Conservation (phyloP, 176 grass and related monocot genomes). For the Carex pumila region DNA sequence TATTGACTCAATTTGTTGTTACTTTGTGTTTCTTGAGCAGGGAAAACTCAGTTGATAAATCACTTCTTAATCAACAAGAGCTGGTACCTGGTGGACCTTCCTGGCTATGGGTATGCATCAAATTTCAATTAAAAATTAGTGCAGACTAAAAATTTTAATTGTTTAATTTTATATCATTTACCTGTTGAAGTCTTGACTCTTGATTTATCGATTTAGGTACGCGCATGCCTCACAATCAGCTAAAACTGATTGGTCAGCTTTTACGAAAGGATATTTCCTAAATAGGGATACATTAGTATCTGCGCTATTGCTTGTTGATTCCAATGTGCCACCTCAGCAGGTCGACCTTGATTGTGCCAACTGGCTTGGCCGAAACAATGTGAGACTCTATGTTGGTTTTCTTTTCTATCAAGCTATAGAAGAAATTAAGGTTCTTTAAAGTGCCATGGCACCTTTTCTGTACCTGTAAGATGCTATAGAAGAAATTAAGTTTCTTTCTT, state of each 20-base stretch:
- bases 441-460: too few relatives aligned
- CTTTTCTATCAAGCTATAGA: neutral
- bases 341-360: slow-evolving; percentile 92
- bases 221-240: slow-evolving; percentile 65
- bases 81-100: slow-evolving; percentile 94
- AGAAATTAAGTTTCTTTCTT: neutral
- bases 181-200: neutral
- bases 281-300: slow-evolving; percentile 79
- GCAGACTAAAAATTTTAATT: neutral
- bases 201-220: slow-evolving; percentile 39
- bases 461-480: neutral
- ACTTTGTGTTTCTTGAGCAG: slow-evolving; percentile 31
- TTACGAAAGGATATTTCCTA: slow-evolving; percentile 94
- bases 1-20: neutral
- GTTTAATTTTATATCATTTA: neutral
- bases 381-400: slow-evolving; percentile 26
- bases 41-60: slow-evolving; percentile 91
- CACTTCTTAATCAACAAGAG: slow-evolving; percentile 91
- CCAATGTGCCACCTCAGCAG: slow-evolving; percentile 76
- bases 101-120: slow-evolving; percentile 72
- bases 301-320: slow-evolving; percentile 78
- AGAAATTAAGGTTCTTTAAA: neutral
- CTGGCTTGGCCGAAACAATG: slow-evolving; percentile 93
- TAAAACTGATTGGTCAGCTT: slow-evolving; percentile 82
- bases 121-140: neutral